These are phyloP conservation scores for Aspergillus transmontanensis DNA, from an alignment of 2,329 filamentous ascomycete species.

Conservation along the genomic window DNA sequence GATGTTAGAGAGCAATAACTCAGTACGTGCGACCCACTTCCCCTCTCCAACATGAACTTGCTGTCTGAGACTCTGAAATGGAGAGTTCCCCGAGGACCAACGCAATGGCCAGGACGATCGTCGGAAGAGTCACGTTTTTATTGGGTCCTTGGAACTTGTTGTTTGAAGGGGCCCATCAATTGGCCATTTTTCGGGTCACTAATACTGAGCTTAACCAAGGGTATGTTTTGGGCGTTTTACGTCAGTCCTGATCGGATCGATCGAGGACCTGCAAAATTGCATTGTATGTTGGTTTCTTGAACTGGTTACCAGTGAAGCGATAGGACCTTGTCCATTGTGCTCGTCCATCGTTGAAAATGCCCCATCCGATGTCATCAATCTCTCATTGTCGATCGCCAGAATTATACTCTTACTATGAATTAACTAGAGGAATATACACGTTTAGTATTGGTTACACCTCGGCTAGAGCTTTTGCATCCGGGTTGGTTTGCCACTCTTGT, in stretches of 20 bases:
- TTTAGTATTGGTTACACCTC: background rate
- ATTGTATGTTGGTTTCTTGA: background rate
- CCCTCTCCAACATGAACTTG: background rate
- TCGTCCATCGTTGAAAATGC: background rate
- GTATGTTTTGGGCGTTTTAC: background rate
- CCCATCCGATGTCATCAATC: background rate
- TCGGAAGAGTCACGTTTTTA: background rate
- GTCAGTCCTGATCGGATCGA: background rate
- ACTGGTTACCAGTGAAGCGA: background rate
- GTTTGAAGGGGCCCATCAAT: background rate
- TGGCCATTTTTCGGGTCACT: background rate
- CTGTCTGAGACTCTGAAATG: background rate
- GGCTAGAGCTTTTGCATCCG: background rate
- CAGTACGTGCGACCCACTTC: background rate
- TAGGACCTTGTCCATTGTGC: background rate
- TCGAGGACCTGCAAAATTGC: background rate
- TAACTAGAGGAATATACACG: background rate
- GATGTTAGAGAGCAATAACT: background rate
- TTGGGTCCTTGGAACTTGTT: background rate
- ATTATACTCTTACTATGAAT: background rate
- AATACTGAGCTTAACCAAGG: background rate
- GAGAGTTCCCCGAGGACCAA: background rate
- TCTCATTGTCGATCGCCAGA: background rate
- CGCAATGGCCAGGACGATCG: background rate
- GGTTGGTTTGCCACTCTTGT: background rate